Base-by-base conservation (phyloP, 2,329 filamentous ascomycete genomes). In the Cladophialophora carrionii region DNA sequence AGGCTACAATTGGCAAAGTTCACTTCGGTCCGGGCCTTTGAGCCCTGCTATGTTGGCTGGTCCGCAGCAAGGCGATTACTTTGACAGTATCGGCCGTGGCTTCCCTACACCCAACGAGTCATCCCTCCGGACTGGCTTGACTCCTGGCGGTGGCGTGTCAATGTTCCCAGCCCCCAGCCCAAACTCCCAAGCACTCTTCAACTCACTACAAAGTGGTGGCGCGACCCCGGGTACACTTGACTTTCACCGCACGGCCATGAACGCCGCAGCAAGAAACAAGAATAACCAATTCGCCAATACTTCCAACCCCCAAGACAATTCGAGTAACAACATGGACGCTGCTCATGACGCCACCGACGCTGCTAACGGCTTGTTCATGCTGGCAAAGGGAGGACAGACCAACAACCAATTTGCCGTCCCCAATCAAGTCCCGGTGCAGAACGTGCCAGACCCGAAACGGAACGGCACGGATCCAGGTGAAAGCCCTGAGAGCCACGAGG, bases 61-160 rank as follows among this genome's bases (percentile, higher is more conserved):
- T 26, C 95, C 87, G 48, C 83, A 86, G 24, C 82, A 81, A 52
- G 73, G 89, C 62, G 92, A 97, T 76, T 98, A 97, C 79, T 96
- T 97, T 75, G 85, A 86, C 71, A 92, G 96, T 73, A 88, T 88
- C 59, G 83, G 96, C 69, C 88, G 92, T 72, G 90, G 91, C 61
- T 96, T 96, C 74, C 91, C 92, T 4, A 98, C 95, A 3, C 94
- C 94, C 0, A 97, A 97, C 86, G 95, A 99, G 79, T 98, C 94
- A 7, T 96, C 92, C 2, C 81, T 98, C 59, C 86, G 95, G 66
- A 95, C 92, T 66, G 95, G 95, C 63, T 80, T 98, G 71, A 98
- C 95, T 60, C 95, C 95, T 56, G 95, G 95, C 66, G 94, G 94
- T 71, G 92, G 93, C 76, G 94, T 93, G 72, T 96, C 93, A 72